Conservation (phyloP, 306 rosid species). For the Boehmeria nivea region DNA sequence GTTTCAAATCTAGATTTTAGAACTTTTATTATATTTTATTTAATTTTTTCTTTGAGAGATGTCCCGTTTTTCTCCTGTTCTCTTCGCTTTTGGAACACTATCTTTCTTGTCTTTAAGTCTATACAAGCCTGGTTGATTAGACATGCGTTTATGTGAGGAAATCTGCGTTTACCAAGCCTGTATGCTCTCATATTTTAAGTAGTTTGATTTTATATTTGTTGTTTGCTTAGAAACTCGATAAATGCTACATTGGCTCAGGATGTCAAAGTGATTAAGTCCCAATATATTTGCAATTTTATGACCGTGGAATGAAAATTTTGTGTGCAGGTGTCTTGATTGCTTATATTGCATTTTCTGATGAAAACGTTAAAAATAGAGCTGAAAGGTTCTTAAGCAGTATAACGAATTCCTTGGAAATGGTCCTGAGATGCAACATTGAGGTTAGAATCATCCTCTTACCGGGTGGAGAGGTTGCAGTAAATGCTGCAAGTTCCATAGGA, state of each 20-base stretch:
- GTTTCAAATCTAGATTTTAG: too few species aligned
- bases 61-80: too few species aligned
- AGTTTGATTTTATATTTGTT: not conserved
- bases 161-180: too few species aligned
- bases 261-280: not conserved
- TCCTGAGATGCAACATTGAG: conserved; percentile 82
- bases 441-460: conserved; percentile 82
- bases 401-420: conserved; percentile 89
- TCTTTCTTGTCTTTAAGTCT: too few species aligned
- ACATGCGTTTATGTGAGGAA: too few species aligned
- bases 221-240: not conserved
- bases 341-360: conserved; percentile 72
- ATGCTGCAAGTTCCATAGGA: conserved; percentile 41
- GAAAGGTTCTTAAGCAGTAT: conserved; percentile 93
- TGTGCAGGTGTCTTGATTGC: conserved; percentile 78
- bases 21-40: too few species aligned
- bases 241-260: not conserved
- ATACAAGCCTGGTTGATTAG: too few species aligned
- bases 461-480: conserved; percentile 49
- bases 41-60: too few species aligned
- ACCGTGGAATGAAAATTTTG: not conserved
- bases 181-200: not conserved
- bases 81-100: too few species aligned
- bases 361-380: conserved; percentile 73
- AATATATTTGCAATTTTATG: not conserved